Base-by-base conservation (phyloP, 768 basidiomycete species). In the Rhodocollybia butyracea region DNA sequence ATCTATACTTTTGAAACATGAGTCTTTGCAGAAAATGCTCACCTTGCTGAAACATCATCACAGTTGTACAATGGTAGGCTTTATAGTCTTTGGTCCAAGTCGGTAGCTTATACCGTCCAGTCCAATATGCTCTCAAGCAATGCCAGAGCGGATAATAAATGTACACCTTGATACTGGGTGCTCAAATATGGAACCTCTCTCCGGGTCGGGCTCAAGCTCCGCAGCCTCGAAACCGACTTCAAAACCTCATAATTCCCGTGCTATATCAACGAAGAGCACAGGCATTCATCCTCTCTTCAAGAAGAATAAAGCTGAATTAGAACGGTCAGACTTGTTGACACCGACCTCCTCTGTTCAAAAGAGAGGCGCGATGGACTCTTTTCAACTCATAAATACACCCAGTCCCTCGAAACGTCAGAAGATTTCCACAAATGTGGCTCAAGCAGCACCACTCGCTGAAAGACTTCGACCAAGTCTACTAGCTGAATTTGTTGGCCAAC, bases 401-500 rank as follows among this genome's bases (percentile, higher is more conserved):
- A 50, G 21, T 11, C 32, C 34, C 8, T 43, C 38, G 17, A 69
- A 59, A 61, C 66, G 31, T 46, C 21, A 65, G 64, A 56, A 64
- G 24, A 59, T 58, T 5, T 56, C 68, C 17, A 48, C 51, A 11
- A 59, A 66, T 32, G 34, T 70, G 2, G 61, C 72, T 30, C 56
- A 64, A 19, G 74, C 76, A 13, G 70, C 76, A 2, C 88, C 88
- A 0, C 69, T 93, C 1, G 88, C 92, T 0, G 91, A 93, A 64
- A 76, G 78, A 19, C 76, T 92, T 40, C 78, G 91, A 8, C 91
- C 91, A 2, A 75, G 71, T 12, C 67, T 67, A 3, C 70, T 93
- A 17, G 77, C 78, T 2, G 83, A 89, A 2, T 88, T 89, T 57
- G 72, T 92, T 27, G 91, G 91, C 2, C 91, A 94, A 63, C 65